These are phyloP conservation scores for Zea luxurians DNA, from an alignment of 176 grass and related monocot genomes.

Conservation along the genomic window DNA sequence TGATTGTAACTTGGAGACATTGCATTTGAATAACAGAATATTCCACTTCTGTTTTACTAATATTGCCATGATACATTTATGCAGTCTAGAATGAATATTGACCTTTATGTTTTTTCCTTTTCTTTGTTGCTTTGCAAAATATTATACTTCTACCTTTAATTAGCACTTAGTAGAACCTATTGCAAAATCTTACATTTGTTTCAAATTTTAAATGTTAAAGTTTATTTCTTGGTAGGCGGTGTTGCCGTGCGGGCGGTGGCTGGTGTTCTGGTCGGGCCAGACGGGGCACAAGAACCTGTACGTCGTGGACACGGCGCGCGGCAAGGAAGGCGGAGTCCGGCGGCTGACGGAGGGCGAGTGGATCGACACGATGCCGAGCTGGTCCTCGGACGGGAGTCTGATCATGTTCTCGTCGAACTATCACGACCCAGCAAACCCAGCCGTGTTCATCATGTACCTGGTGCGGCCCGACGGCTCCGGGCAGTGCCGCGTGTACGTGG, in stretches of 20 bases:
- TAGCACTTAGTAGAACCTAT: too few relatives aligned
- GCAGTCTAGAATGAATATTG: too few relatives aligned
- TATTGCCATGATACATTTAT: too few relatives aligned
- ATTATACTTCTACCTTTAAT: too few relatives aligned
- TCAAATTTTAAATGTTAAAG: too few relatives aligned
- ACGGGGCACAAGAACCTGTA: slow-evolving; percentile 93
- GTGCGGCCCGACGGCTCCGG: slow-evolving; percentile 65
- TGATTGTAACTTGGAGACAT: too few relatives aligned
- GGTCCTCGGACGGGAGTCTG: slow-evolving; percentile 76
- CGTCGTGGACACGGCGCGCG: slow-evolving; percentile 61
- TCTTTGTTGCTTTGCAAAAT: too few relatives aligned
- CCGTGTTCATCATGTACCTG: slow-evolving; percentile 78
- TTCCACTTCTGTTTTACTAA: too few relatives aligned
- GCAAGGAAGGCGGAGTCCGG: slow-evolving; percentile 45
- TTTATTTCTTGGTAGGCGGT: too few relatives aligned
- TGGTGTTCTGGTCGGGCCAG: slow-evolving; percentile 84
- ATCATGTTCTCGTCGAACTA: slow-evolving; percentile 95
- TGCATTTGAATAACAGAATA: too few relatives aligned
- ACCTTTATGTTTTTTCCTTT: too few relatives aligned
- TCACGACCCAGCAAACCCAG: slow-evolving; percentile 56
- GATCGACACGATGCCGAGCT: slow-evolving; percentile 94
- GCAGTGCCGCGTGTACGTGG: slow-evolving; percentile 61
- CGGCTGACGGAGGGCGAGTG: slow-evolving; percentile 74
- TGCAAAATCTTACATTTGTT: too few relatives aligned
- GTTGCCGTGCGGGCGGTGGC: slow-evolving; percentile 74